Evolutionary conservation across 352 stramenopile species (phyloP), one percentile per base, ranked within the genome.

Genomic region (Globisporangium perplexum): DNA sequence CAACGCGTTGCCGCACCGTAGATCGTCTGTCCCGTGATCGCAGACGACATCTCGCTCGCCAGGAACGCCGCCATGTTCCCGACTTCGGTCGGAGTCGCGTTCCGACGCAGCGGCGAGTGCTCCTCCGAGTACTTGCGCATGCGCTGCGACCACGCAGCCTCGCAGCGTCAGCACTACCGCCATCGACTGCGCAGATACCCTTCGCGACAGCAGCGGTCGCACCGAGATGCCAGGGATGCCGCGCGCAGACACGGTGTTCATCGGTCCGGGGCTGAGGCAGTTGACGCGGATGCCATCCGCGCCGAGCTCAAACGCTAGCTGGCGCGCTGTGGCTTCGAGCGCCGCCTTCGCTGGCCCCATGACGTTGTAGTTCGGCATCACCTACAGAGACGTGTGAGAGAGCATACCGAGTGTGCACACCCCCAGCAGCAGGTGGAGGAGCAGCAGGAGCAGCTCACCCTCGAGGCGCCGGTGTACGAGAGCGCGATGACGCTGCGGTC

Each of bases 321-420:
- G 83, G 26, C 90, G 69, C 22, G 88, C 68, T 15, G 79, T 87
- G 7, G 84, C 81, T 57, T 97, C 91, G 7, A 97, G 71, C 8
- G 85, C 83, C 31, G 88, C 91, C 57, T 98, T 97, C 18, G 86
- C 88, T 6, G 88, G 88, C 6, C 91, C 91, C 91, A 98, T 98
- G 18, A 93, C 68, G 57, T 95, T 92, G 71, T 98, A 98, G 47
- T 80, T 89, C 14, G 84, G 88, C 39, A 97, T 76, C 36, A 94
- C 85, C 60, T 87, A 12, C n/a, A 33, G 43, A 35, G 20, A 54
- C 11, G 12, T 39, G 18, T 59, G 20, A 66, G 53, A 39, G 26
- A 45, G 46, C n/a, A 18, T 24, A 22, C 8, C 15, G n/a, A 10
- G 53, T 20, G 4, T 14, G 17, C 3, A 4, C 14, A 36, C 12